Percentiles rank a stretch among this genome's conserved stretches.
phyloP scores from a whole-genome alignment of 306 rosid genomes.

The Casuarina equisetifolia region DNA sequence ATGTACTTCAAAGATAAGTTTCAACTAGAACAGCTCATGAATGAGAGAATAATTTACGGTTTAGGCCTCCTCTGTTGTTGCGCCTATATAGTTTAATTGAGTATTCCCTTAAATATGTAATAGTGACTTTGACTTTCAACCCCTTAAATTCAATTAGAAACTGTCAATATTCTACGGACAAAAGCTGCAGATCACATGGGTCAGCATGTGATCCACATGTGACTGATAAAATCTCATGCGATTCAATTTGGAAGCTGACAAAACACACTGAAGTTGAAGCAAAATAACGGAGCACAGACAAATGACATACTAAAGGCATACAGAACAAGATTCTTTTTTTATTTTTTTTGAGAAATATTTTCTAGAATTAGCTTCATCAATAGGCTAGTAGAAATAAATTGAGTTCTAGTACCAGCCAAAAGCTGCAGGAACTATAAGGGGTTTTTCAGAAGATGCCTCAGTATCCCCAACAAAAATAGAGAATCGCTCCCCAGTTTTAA shows the following conservation, averaged over 20 bases:
- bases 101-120: background rate
- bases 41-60: background rate
- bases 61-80: background rate
- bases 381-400: background rate
- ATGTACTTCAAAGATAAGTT: background rate
- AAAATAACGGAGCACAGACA: background rate
- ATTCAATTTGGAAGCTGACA: background rate
- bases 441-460: background rate
- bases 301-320: background rate
- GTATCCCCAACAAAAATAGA: background rate
- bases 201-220: background rate
- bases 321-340: background rate
- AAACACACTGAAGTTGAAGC: background rate
- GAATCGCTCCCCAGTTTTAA: background rate
- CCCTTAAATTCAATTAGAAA: background rate
- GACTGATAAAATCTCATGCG: background rate
- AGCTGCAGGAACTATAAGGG: background rate
- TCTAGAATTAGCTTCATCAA: background rate
- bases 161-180: background rate
- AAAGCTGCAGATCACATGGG: background rate
- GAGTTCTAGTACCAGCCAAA: background rate
- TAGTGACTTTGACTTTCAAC: background rate
- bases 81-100: background rate
- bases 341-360: background rate
- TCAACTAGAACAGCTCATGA: slow-evolving; percentile 2